Conservation (phyloP, 2,329 filamentous ascomycete genomes). For the Penicillium sp. region DNA sequence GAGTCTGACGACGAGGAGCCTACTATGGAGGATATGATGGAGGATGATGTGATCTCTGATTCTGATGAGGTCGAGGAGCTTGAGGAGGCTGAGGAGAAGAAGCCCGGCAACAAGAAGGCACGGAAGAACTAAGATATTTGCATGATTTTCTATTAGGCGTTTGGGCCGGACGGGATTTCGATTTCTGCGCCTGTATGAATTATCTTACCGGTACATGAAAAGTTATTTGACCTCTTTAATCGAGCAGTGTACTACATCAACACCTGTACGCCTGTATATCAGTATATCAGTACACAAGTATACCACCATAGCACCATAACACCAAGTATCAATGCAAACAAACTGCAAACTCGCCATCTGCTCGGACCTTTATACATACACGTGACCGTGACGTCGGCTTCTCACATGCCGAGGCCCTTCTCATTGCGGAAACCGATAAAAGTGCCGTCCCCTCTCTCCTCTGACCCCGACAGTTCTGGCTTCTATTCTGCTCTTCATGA, state of each 20-base stretch:
- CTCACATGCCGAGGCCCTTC: constrained; percentile 46
- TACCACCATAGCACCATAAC: too few species aligned
- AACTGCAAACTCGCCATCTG: too few species aligned
- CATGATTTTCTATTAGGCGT: constrained; percentile 28
- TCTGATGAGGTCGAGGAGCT: constrained; percentile 42
- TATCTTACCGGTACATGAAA: constrained; percentile 28
- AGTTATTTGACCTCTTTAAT: constrained; percentile 9
- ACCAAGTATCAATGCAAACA: background rate
- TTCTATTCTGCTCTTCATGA: constrained; percentile 13
- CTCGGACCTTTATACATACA: constrained; percentile 13
- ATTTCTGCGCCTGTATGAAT: constrained; percentile 23
- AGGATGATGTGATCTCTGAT: constrained; percentile 41
- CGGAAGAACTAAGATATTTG: constrained; percentile 31
- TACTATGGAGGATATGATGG: constrained; percentile 51
- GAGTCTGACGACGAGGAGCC: constrained; percentile 52
- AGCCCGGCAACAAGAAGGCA: constrained; percentile 37
- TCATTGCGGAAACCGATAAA: constrained; percentile 26
- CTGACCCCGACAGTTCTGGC: constrained; percentile 7
- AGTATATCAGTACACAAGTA: too few species aligned
- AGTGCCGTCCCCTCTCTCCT: constrained; percentile 30
- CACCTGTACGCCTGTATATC: too few species aligned
- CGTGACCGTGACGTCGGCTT: constrained; percentile 39
- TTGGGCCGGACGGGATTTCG: constrained; percentile 26
- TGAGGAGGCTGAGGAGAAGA: constrained; percentile 20
- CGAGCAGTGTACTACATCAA: too few species aligned